Conservation (phyloP, 2,329 filamentous ascomycete genomes). For the Penicillium vulpinum region DNA sequence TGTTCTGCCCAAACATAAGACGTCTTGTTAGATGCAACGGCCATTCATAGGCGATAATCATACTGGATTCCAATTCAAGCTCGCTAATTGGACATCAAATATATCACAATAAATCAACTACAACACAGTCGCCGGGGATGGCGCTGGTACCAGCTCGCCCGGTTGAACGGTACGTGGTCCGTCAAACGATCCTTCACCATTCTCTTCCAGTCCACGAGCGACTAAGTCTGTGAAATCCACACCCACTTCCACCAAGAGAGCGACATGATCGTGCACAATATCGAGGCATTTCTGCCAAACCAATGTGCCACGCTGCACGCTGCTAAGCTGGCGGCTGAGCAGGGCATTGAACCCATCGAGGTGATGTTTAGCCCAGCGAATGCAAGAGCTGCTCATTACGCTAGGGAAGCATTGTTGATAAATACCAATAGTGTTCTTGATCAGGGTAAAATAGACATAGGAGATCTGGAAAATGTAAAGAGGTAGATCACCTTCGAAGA, state of each 20-base stretch:
- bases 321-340: slow-evolving; percentile 80
- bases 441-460: slow-evolving; percentile 91
- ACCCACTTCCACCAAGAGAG: slow-evolving; percentile 78
- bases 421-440: slow-evolving; percentile 87
- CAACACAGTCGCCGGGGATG: background rate
- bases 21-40: too few species aligned
- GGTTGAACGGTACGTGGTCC: slow-evolving; percentile 19
- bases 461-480: slow-evolving; percentile 94
- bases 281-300: slow-evolving; percentile 83
- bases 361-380: slow-evolving; percentile 97
- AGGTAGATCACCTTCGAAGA: slow-evolving; percentile 90
- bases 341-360: slow-evolving; percentile 87
- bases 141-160: slow-evolving; percentile 9
- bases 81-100: background rate
- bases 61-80: background rate
- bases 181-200: slow-evolving; percentile 21
- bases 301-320: slow-evolving; percentile 71
- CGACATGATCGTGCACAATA: slow-evolving; percentile 75
- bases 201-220: slow-evolving; percentile 53
- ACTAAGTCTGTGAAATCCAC: slow-evolving; percentile 86
- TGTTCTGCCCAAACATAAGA: too few species aligned
- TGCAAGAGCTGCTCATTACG: slow-evolving; percentile 86
- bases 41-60: background rate
- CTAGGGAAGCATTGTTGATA: slow-evolving; percentile 86
- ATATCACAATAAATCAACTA: background rate